These are phyloP conservation scores for Platismatia glauca DNA, from an alignment of 495 filamentous ascomycete species.

Conservation along the genomic window DNA sequence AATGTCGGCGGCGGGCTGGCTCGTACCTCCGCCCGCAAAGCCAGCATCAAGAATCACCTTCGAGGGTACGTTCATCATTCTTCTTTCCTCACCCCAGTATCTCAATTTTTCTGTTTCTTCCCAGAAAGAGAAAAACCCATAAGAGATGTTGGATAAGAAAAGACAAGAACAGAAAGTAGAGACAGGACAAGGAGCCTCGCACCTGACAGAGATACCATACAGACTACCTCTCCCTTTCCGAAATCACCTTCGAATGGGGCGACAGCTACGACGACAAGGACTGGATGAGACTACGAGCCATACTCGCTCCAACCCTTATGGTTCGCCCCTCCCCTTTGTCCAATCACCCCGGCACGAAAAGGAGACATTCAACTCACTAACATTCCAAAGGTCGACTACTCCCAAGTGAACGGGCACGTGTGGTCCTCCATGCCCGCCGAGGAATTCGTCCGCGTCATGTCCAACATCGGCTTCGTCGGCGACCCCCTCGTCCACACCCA, in stretches of 20 bases:
- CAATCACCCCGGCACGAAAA: neutral
- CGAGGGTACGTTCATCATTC: slow-evolving; percentile 1
- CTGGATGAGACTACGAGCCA: slow-evolving; percentile 54
- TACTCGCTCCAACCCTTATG: slow-evolving; percentile 56
- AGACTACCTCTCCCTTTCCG: slow-evolving; percentile 18
- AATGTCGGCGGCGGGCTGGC: neutral
- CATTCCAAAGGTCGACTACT: slow-evolving; percentile 29
- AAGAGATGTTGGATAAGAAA: neutral
- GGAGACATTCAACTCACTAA: neutral
- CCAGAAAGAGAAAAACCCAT: neutral
- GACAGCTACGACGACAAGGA: slow-evolving; percentile 33
- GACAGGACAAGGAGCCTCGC: neutral
- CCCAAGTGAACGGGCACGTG: slow-evolving; percentile 23
- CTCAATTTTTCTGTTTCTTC: neutral
- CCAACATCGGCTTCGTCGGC: slow-evolving; percentile 24
- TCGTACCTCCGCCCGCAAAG: neutral
- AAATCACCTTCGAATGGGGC: slow-evolving; percentile 20
- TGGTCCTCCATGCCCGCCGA: slow-evolving; percentile 24
- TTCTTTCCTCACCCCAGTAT: neutral
- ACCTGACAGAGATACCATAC: neutral
- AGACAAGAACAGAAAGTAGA: neutral
- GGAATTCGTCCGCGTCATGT: slow-evolving; percentile 29
- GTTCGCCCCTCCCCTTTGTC: slow-evolving; percentile 23
- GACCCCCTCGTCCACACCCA: slow-evolving; percentile 30
- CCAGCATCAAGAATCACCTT: slow-evolving; percentile 8